A percentile compares a stretch with the other conserved stretches of the same genome.
Evolutionary conservation across 768 basidiomycete genomes (phyloP).

Genomic region (Coprinopsis strossmayeri): DNA sequence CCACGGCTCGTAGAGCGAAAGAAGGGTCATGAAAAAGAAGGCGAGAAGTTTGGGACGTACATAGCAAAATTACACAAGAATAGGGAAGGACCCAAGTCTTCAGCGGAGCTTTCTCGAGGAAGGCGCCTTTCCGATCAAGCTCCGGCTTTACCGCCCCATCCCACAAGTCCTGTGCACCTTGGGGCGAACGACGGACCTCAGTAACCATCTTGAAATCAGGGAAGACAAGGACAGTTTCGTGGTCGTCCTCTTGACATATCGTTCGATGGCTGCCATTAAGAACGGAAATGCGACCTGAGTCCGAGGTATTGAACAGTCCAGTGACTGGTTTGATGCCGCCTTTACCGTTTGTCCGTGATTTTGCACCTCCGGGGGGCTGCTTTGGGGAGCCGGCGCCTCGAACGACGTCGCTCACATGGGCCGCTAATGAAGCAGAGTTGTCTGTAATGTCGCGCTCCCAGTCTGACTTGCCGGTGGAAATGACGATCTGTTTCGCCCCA

Average conservation of each 20-base stretch:
- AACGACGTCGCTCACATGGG: conserved; percentile 38
- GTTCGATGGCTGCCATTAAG: conserved; percentile 81
- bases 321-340: conserved; percentile 25
- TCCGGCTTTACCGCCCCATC: conserved; percentile 53
- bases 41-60: conserved; percentile 38
- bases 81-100: conserved; percentile 84
- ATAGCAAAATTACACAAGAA: conserved; percentile 82
- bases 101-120: conserved; percentile 38
- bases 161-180: conserved; percentile 71
- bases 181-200: conserved; percentile 55
- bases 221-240: conserved; percentile 80
- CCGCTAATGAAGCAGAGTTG: conserved; percentile 64
- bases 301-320: conserved; percentile 54
- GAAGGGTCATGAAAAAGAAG: conserved; percentile 9
- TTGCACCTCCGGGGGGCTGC: conserved; percentile 18
- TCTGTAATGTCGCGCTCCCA: conserved; percentile 81
- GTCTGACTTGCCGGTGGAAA: conserved; percentile 86
- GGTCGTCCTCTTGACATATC: conserved; percentile 53
- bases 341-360: conserved; percentile 17
- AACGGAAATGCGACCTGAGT: conserved; percentile 56
- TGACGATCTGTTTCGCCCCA: conserved; percentile 52
- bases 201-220: conserved; percentile 87
- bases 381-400: conserved; percentile 20
- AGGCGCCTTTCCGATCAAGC: conserved; percentile 39
- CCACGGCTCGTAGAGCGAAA: background rate